Evolutionary conservation across 768 basidiomycete species (phyloP).

Genomic region (Xerocomellus chrysenteron): DNA sequence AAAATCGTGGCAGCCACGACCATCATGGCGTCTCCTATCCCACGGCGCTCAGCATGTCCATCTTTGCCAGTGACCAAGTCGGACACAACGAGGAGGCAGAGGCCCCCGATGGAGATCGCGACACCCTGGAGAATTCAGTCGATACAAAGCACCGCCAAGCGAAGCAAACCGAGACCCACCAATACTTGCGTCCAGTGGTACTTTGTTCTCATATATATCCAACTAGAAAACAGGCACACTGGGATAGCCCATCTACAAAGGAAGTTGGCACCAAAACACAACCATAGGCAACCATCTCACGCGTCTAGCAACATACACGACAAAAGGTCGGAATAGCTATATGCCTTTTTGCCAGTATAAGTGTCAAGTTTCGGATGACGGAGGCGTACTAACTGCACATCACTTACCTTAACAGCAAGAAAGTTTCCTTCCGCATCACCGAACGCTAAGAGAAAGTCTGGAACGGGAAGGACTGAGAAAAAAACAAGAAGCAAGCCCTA

Average conservation of each 20-base stretch:
- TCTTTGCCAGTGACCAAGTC: constrained; percentile 76
- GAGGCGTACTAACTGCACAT: background rate
- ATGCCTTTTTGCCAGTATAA: constrained; percentile 47
- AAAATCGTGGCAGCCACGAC: constrained; percentile 81
- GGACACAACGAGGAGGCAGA: constrained; percentile 76
- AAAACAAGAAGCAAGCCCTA: background rate
- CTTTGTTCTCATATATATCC: constrained; percentile 72
- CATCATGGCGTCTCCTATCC: constrained; percentile 82
- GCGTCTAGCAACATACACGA: constrained; percentile 93
- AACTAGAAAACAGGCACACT: constrained; percentile 76
- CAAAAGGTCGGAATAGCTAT: constrained; percentile 79
- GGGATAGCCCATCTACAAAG: constrained; percentile 78
- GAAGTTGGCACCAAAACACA: background rate
- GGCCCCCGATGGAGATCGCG: constrained; percentile 64
- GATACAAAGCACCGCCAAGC: background rate
- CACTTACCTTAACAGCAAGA: constrained; percentile 67
- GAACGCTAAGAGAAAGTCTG: constrained; percentile 77
- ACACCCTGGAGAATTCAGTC: constrained; percentile 50
- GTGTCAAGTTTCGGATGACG: background rate
- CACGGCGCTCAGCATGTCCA: constrained; percentile 59
- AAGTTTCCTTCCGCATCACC: constrained; percentile 87
- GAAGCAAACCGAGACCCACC: constrained; percentile 36
- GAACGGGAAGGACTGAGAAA: background rate
- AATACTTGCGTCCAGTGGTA: constrained; percentile 85
- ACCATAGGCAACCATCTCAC: constrained; percentile 36